Percentiles rank a stretch among this genome's conserved stretches.
Conservation (phyloP, 2,329 filamentous ascomycete species). For the Sporothrix pallida region DNA sequence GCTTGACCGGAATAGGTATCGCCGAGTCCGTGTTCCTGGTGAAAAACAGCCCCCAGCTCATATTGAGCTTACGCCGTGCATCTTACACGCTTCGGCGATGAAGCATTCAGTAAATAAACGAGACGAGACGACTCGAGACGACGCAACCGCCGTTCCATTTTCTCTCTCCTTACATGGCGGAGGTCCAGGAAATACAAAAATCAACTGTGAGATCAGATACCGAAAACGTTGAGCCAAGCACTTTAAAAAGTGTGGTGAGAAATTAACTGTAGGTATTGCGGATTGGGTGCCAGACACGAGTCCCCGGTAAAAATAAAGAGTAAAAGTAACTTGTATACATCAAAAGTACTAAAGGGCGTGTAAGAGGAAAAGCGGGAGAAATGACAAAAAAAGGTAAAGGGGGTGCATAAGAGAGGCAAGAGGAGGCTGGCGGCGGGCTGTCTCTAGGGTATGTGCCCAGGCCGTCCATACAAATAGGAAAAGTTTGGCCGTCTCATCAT, state of each 20-base stretch:
- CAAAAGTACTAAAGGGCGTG: not conserved
- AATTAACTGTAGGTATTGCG: not conserved
- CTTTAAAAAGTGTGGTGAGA: not conserved
- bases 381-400: too few species aligned
- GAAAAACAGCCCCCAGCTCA: too few species aligned
- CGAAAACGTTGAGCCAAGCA: not conserved
- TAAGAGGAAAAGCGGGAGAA: not conserved
- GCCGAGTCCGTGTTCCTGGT: slow-evolving; percentile 7
- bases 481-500: slow-evolving; percentile 11
- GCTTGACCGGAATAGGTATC: slow-evolving; percentile 18
- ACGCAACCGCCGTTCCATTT: too few species aligned
- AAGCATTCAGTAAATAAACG: not conserved
- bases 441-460: not conserved
- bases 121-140: too few species aligned
- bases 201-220: not conserved
- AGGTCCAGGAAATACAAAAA: not conserved
- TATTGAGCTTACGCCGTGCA: too few species aligned
- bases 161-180: not conserved
- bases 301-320: not conserved
- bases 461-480: not conserved
- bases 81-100: not conserved
- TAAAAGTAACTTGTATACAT: not conserved
- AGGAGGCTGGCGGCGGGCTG: not conserved
- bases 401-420: not conserved
- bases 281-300: too few species aligned